Evolutionary conservation across 2,329 filamentous ascomycete species (phyloP).

Genomic region (Thielaviopsis euricoi): DNA sequence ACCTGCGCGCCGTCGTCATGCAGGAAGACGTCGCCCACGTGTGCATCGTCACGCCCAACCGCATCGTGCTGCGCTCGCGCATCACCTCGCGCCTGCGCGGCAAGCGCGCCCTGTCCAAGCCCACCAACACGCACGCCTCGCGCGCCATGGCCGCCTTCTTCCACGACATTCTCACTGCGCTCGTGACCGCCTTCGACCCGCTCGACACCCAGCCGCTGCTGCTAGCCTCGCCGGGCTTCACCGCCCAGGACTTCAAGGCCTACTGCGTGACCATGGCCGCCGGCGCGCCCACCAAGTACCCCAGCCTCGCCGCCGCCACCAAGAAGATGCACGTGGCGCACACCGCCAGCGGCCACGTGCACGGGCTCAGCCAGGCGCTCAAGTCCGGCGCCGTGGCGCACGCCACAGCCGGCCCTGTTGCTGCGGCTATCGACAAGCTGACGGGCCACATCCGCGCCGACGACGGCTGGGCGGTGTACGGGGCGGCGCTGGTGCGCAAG

Average conservation of each 20-base stretch:
- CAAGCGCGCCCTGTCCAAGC: conserved; percentile 41
- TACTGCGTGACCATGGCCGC: conserved; percentile 42
- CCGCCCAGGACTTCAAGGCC: conserved; percentile 62
- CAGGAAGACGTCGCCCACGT: conserved; percentile 76
- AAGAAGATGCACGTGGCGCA: conserved; percentile 61
- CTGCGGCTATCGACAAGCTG: conserved; percentile 63
- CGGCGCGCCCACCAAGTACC: conserved; percentile 31
- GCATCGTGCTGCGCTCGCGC: conserved; percentile 56
- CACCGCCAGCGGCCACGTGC: conserved; percentile 68
- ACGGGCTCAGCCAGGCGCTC: conserved; percentile 76
- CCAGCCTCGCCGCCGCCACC: conserved; percentile 45
- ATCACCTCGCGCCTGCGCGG: conserved; percentile 45
- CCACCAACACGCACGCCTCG: conserved; percentile 22
- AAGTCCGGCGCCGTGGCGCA: conserved; percentile 62
- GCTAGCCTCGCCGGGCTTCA: conserved; percentile 78
- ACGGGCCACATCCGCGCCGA: conserved; percentile 63
- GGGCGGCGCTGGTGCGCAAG: conserved; percentile 61
- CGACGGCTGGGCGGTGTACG: conserved; percentile 84
- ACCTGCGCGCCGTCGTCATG: conserved; percentile 83
- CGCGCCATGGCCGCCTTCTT: conserved; percentile 11
- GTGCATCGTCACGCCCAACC: conserved; percentile 65
- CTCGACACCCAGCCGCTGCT: conserved; percentile 66
- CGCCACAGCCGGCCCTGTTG: conserved; percentile 69
- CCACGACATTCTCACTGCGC: conserved; percentile 30
- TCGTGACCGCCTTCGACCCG: conserved; percentile 41